These are phyloP conservation scores for Hemileia vastatrix DNA, from an alignment of 1,284 basidiomycete species.

Conservation along the genomic window DNA sequence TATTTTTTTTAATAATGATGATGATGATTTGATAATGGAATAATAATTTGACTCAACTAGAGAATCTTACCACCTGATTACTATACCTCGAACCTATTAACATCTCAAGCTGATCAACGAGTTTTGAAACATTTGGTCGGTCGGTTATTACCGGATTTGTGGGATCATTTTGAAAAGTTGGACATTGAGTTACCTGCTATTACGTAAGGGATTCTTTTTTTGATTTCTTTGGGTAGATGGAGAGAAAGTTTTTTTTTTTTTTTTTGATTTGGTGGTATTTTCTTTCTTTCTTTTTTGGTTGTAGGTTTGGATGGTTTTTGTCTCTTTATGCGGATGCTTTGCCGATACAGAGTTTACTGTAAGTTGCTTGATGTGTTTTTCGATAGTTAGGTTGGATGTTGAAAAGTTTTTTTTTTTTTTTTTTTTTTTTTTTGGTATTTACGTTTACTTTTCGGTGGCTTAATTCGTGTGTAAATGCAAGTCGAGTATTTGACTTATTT, in stretches of 20 bases:
- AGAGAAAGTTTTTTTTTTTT: not conserved
- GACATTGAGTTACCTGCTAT: conserved; percentile 86
- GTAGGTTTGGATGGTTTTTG: conserved; percentile 83
- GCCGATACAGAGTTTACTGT: conserved; percentile 60
- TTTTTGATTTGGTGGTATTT: not conserved
- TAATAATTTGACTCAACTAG: conserved; percentile 21
- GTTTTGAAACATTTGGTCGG: conserved; percentile 80
- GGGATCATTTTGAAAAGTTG: conserved; percentile 63
- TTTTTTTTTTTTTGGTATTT: conserved; percentile 60
- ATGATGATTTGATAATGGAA: not conserved
- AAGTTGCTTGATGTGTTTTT: conserved; percentile 47
- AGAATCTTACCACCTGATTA: conserved; percentile 47
- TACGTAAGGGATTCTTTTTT: conserved; percentile 47
- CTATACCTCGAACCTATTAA: conserved; percentile 48
- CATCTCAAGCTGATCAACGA: conserved; percentile 83
- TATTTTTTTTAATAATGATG: not conserved
- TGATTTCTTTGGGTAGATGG: not conserved
- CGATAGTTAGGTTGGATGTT: not conserved
- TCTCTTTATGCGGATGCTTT: conserved; percentile 92
- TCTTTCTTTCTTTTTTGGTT: not conserved
- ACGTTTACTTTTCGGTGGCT: too few species aligned
- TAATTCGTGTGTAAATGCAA: too few species aligned
- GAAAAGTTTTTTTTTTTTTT: not conserved
- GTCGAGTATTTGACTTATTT: conserved; percentile 59
- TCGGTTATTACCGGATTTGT: conserved; percentile 64